Conservation (phyloP, 176 grass and related monocot species). For the Aegilops sharonensis region DNA sequence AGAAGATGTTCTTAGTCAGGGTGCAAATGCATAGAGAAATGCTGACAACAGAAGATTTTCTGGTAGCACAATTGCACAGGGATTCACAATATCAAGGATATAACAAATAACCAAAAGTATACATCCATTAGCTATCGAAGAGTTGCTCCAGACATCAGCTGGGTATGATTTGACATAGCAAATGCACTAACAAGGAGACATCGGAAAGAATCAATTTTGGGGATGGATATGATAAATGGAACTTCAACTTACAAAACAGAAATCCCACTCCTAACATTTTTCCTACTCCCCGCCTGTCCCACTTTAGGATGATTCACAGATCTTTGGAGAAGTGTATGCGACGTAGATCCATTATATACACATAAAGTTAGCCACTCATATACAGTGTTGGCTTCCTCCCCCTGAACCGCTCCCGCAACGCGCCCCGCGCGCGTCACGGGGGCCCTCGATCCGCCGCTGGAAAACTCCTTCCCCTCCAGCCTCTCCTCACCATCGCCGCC, state of each 20-base stretch:
- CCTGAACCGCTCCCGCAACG: too few species aligned
- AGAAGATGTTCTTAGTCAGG: background rate
- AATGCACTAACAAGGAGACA: constrained; percentile 13
- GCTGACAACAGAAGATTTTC: background rate
- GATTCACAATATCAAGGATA: constrained; percentile 11
- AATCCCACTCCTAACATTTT: background rate
- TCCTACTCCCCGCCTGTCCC: background rate
- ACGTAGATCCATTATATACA: constrained; percentile 11
- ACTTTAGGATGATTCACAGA: background rate
- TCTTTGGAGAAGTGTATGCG: background rate
- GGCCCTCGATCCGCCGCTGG: too few species aligned
- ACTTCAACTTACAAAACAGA: background rate
- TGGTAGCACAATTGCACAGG: background rate
- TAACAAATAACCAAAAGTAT: background rate
- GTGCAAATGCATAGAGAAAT: constrained; percentile 10
- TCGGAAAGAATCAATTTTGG: background rate
- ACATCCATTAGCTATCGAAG: background rate
- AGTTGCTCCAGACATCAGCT: background rate
- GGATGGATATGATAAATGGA: background rate
- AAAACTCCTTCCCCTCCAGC: too few species aligned
- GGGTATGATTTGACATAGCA: constrained; percentile 16
- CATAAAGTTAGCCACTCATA: background rate
- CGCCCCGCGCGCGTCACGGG: too few species aligned
- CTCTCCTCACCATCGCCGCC: too few species aligned
- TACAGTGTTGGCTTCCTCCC: too few species aligned